These are phyloP conservation scores for Sambucus nigra DNA, from an alignment of 129 eudicot species.

Conservation along the genomic window DNA sequence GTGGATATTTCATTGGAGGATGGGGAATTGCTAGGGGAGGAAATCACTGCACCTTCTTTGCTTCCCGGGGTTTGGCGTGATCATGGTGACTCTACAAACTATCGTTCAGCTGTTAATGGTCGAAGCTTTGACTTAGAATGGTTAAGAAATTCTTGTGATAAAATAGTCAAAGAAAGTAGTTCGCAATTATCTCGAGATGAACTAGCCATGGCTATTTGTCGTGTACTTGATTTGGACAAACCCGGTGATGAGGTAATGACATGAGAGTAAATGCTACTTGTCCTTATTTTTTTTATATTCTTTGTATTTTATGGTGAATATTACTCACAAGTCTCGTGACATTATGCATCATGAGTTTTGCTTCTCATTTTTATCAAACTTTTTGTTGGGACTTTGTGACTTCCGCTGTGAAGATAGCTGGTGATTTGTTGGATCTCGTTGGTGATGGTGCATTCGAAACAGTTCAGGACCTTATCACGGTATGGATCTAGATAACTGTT, in stretches of 20 bases:
- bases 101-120: slow-evolving; percentile 21
- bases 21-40: slow-evolving; percentile 41
- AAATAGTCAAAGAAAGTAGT: slow-evolving; percentile 55
- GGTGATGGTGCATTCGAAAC: slow-evolving; percentile 89
- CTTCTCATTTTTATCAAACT: slow-evolving; percentile 2
- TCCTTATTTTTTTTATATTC: not conserved
- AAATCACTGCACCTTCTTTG: slow-evolving; percentile 34
- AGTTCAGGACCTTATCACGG: slow-evolving; percentile 82
- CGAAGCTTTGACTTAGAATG: slow-evolving; percentile 63
- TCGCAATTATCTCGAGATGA: slow-evolving; percentile 93
- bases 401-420: slow-evolving; percentile 66
- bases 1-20: slow-evolving; percentile 70
- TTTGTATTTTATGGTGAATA: not conserved
- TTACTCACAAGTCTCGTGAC: too few species aligned
- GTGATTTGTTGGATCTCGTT: slow-evolving; percentile 89
- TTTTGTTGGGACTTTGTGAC: not conserved
- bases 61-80: slow-evolving; percentile 49
- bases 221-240: slow-evolving; percentile 85
- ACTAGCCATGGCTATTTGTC: slow-evolving; percentile 93
- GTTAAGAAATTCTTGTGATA: slow-evolving; percentile 71
- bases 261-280: not conserved
- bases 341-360: not conserved
- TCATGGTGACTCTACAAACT: slow-evolving; percentile 23
- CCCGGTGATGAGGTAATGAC: slow-evolving; percentile 88
- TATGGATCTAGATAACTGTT: slow-evolving; percentile 20